A percentile compares a stretch with the other conserved stretches of the same genome.
phyloP scores from a whole-genome alignment of 441 rosid genomes.

The Manihot esculenta region DNA sequence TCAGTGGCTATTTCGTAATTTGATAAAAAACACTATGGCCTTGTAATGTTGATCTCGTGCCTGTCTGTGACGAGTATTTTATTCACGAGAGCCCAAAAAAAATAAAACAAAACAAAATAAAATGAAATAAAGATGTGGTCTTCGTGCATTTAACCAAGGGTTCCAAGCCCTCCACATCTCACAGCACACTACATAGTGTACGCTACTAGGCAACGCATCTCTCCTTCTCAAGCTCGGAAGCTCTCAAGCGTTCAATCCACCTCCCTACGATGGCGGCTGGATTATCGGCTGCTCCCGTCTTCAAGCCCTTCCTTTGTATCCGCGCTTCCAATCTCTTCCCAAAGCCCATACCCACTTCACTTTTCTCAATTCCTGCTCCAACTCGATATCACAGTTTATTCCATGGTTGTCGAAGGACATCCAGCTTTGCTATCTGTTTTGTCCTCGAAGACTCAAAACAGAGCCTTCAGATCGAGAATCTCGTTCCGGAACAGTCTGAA shows the following conservation, averaged over 20 bases:
- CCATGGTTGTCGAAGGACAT: slow-evolving; percentile 26
- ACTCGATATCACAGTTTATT: slow-evolving; percentile 6
- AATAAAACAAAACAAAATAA: too few species aligned
- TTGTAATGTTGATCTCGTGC: neutral
- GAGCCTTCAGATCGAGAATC: slow-evolving; percentile 33
- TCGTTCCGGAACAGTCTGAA: slow-evolving; percentile 13
- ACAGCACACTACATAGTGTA: too few species aligned
- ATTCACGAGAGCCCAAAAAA: too few species aligned
- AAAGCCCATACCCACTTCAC: slow-evolving; percentile 27
- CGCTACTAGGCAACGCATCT: neutral
- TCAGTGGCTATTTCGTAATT: slow-evolving; percentile 8
- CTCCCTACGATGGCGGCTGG: slow-evolving; percentile 67
- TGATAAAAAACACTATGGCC: neutral
- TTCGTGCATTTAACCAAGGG: slow-evolving; percentile 29
- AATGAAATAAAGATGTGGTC: slow-evolving; percentile 30
- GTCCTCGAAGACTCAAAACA: slow-evolving; percentile 53
- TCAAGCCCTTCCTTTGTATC: slow-evolving; percentile 42
- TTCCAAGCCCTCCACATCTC: too few species aligned
- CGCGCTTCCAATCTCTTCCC: slow-evolving; percentile 29
- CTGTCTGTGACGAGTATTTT: too few species aligned
- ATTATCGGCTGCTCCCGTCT: slow-evolving; percentile 45
- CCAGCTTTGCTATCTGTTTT: slow-evolving; percentile 50
- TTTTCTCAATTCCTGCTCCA: slow-evolving; percentile 20
- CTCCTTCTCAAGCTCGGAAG: neutral
- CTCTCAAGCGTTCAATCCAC: neutral